A percentile compares a stretch with the other conserved stretches of the same genome.
These are phyloP conservation scores for Volvox africanus DNA, from an alignment of 139 green algal genomes.

Conservation along the genomic window DNA sequence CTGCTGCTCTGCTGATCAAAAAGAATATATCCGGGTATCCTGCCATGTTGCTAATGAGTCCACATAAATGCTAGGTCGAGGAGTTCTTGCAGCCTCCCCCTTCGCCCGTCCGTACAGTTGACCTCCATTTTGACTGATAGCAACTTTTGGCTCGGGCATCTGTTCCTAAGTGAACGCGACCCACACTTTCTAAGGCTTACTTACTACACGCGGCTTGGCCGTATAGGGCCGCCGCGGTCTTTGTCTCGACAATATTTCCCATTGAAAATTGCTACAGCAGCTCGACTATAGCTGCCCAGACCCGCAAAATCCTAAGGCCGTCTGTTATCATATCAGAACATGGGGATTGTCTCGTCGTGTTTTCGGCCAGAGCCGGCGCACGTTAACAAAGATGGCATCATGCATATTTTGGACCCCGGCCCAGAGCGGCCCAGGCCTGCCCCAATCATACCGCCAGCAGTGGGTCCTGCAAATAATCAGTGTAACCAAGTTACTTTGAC, in stretches of 20 bases:
- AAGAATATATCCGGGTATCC: too few relatives aligned
- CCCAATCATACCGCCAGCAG: neutral
- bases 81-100: too few relatives aligned
- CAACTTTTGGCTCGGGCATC: too few relatives aligned
- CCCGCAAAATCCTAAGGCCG: neutral
- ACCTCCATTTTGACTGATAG: too few relatives aligned
- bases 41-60: too few relatives aligned
- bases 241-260: neutral
- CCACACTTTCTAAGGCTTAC: too few relatives aligned
- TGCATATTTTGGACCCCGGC: neutral
- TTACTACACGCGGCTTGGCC: neutral
- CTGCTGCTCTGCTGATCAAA: too few relatives aligned
- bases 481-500: neutral
- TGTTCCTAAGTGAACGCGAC: too few relatives aligned
- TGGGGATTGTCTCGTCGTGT: slow-evolving; percentile 25
- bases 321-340: neutral
- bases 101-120: too few relatives aligned
- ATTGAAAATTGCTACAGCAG: slow-evolving; percentile 11
- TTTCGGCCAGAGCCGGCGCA: neutral
- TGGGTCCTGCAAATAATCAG: neutral
- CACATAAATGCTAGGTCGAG: too few relatives aligned
- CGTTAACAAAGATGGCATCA: neutral
- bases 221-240: neutral
- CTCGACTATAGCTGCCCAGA: neutral
- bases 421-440: neutral